phyloP scores from a whole-genome alignment of 805 yeast species.

The Candida stauntonica region DNA sequence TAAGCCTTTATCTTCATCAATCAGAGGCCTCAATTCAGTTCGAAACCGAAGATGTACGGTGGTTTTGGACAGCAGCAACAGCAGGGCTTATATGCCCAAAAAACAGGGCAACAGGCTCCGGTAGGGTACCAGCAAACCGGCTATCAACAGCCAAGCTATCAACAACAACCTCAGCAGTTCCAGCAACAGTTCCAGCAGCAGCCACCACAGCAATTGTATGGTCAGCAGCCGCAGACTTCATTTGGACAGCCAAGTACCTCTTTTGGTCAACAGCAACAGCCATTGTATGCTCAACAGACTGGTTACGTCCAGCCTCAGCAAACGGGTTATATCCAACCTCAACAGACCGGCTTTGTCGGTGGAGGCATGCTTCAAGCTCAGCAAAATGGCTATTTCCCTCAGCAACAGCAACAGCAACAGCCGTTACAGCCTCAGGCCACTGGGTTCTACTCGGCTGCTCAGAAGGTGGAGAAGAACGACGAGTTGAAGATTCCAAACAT shows the following conservation, averaged over 20 bases:
- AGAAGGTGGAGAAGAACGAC: conserved; percentile 40
- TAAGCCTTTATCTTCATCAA: too few species aligned
- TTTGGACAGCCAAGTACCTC: too few species aligned
- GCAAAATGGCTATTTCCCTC: conserved; percentile 31
- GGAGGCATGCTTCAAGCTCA: conserved; percentile 22
- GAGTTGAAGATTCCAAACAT: conserved; percentile 67
- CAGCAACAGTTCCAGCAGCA: conserved; percentile 10
- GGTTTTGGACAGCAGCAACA: conserved; percentile 1
- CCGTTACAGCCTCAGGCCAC: conserved; percentile 36
- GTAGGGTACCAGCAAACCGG: conserved; percentile 16
- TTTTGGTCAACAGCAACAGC: conserved; percentile 15
- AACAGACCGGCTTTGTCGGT: conserved; percentile 26
- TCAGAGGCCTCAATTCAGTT: too few species aligned
- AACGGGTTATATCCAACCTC: conserved; percentile 26
- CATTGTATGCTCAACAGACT: conserved; percentile 22
- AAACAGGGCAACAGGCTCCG: conserved; percentile 13
- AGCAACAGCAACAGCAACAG: conserved; percentile 32
- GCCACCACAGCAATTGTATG: conserved; percentile 12
- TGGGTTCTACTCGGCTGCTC: conserved; percentile 33
- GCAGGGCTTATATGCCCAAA: conserved; percentile 1
- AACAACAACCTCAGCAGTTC: conserved; percentile 6
- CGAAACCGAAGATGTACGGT: neutral
- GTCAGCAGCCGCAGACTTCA: conserved; percentile 17
- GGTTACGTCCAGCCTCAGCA: conserved; percentile 23
- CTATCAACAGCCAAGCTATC: conserved; percentile 18